Percentiles rank a stretch among this genome's conserved stretches.
phyloP scores from a whole-genome alignment of 352 stramenopile genomes.

The Phytophthora macrochlamydospora region DNA sequence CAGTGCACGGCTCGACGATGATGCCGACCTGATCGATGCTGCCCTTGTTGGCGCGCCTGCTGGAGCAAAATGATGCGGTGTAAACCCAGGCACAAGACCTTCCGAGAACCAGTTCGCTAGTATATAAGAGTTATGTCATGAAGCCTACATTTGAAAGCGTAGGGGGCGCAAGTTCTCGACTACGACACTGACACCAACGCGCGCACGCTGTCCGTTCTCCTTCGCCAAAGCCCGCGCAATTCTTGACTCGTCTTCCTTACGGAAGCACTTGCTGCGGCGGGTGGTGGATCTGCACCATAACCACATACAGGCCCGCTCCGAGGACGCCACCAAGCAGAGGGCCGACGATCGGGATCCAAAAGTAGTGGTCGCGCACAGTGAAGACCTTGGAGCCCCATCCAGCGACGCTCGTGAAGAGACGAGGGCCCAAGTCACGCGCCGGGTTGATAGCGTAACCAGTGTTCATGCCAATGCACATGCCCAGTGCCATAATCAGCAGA shows the following conservation, averaged over 20 bases:
- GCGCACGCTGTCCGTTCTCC: background rate
- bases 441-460: slow-evolving; percentile 59
- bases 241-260: slow-evolving; percentile 9
- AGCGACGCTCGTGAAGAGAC: slow-evolving; percentile 34
- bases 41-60: background rate
- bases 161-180: background rate
- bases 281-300: slow-evolving; percentile 54
- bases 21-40: background rate
- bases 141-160: slow-evolving; percentile 6
- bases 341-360: slow-evolving; percentile 56
- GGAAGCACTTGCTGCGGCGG: slow-evolving; percentile 14
- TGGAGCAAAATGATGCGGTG: slow-evolving; percentile 1
- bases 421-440: slow-evolving; percentile 50
- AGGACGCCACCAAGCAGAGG: slow-evolving; percentile 38
- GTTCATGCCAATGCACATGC: slow-evolving; percentile 60
- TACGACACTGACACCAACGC: background rate
- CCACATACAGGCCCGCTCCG: slow-evolving; percentile 39
- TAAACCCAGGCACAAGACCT: background rate
- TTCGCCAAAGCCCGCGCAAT: background rate
- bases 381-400: slow-evolving; percentile 57
- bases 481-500: slow-evolving; percentile 44
- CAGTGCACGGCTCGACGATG: background rate
- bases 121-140: slow-evolving; percentile 28
- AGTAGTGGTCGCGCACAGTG: slow-evolving; percentile 45
- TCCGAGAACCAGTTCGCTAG: background rate